Evolutionary conservation across 2,329 filamentous ascomycete species (phyloP).

Genomic region (Calonectria hawksworthii): DNA sequence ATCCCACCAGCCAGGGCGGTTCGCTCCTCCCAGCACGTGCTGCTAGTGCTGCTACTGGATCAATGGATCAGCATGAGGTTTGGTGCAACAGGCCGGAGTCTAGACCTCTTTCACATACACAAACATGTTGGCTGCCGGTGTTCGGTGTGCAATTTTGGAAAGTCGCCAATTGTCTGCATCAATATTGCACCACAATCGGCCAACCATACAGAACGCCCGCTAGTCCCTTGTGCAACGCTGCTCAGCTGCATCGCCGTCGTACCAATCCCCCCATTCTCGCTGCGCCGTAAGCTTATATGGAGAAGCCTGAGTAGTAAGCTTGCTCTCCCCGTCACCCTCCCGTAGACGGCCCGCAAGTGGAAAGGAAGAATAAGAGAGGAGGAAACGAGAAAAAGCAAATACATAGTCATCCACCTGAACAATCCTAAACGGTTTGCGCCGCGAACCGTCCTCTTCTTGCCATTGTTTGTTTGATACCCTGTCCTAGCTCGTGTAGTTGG

Average conservation of each 20-base stretch:
- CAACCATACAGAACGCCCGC: not conserved
- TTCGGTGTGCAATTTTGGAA: constrained; percentile 11
- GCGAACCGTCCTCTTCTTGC: not conserved
- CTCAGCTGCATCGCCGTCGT: constrained; percentile 1
- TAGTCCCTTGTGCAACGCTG: not conserved
- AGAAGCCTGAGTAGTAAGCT: not conserved
- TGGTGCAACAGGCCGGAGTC: not conserved
- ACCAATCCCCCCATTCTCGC: not conserved
- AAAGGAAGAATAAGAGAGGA: not conserved
- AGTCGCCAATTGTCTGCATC: not conserved
- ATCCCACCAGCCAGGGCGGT: not conserved
- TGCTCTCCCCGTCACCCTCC: not conserved
- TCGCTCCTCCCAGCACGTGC: constrained; percentile 15
- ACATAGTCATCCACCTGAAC: not conserved
- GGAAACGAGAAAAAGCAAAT: not conserved
- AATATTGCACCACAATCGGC: not conserved
- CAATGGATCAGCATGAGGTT: not conserved
- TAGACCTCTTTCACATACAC: not conserved
- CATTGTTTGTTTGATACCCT: not conserved
- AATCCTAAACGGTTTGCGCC: not conserved
- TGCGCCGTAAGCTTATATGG: constrained; percentile 8
- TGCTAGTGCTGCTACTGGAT: not conserved
- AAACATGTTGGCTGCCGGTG: not conserved
- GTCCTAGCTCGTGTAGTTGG: not conserved
- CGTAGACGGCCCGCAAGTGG: not conserved